A percentile compares a stretch with the other conserved stretches of the same genome.
phyloP scores from a whole-genome alignment of 495 filamentous ascomycete species.

The Thermochaetoides thermophila region DNA sequence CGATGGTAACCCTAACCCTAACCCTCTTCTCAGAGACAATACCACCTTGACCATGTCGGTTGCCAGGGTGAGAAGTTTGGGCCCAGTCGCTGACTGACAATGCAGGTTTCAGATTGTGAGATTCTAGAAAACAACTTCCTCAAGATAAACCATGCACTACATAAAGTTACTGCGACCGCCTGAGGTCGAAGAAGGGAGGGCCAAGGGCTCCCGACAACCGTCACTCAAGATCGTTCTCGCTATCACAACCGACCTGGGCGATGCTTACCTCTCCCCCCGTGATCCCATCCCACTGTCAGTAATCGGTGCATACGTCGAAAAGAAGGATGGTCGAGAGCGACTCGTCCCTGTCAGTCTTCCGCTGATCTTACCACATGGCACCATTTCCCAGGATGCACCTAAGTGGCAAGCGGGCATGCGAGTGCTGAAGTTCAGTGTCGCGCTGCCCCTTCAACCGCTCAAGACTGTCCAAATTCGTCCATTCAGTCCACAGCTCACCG shows the following conservation, averaged over 20 bases:
- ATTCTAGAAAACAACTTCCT: no score
- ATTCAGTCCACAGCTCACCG: conserved; percentile 13
- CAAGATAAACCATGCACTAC: conserved; percentile 48
- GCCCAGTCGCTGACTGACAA: no score
- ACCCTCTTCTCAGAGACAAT: no score
- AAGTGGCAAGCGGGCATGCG: conserved; percentile 28
- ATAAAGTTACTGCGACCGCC: conserved; percentile 61
- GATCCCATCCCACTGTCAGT: conserved; percentile 40
- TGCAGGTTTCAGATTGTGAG: no score
- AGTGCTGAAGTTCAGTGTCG: conserved; percentile 25
- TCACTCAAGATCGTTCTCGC: conserved; percentile 41
- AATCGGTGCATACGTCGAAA: conserved; percentile 28
- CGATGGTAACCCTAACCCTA: no score
- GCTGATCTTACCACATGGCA: background rate
- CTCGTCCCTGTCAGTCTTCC: conserved; percentile 21
- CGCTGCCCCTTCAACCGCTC: conserved; percentile 12
- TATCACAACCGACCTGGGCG: conserved; percentile 82
- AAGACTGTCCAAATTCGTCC: conserved; percentile 25
- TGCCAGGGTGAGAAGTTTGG: no score
- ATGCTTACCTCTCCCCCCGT: conserved; percentile 60
- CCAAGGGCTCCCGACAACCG: conserved; percentile 13
- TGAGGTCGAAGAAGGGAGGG: conserved; percentile 22
- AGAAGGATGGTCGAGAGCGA: conserved; percentile 9
- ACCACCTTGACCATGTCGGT: no score
- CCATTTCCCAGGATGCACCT: no score